Percentiles rank a stretch among this genome's conserved stretches.
Evolutionary conservation across 1,284 basidiomycete species (phyloP).

Genomic region (Fereydounia khargensis): DNA sequence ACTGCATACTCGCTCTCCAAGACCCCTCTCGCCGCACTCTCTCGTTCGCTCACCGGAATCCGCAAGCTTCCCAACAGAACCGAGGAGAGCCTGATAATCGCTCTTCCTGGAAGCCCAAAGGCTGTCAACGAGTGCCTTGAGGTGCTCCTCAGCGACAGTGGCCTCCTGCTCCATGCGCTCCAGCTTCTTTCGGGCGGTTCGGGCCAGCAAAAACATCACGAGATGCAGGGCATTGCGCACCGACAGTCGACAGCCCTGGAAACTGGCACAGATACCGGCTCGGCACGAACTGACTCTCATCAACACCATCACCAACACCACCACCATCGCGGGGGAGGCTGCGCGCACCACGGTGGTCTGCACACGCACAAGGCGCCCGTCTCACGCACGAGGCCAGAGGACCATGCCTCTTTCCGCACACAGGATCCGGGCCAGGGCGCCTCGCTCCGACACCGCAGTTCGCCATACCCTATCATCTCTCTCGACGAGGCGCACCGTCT

Average conservation of each 20-base stretch:
- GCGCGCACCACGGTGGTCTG: constrained; percentile 27
- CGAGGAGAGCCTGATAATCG: constrained; percentile 68
- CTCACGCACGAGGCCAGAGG: constrained; percentile 18
- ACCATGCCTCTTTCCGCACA: constrained; percentile 60
- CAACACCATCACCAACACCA: constrained; percentile 60
- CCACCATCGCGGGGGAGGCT: constrained; percentile 40
- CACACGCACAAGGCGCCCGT: constrained; percentile 21
- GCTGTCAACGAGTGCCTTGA: constrained; percentile 76
- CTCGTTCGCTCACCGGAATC: constrained; percentile 76
- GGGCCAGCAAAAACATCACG: constrained; percentile 66
- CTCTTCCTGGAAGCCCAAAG: constrained; percentile 78
- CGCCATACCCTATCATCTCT: constrained; percentile 72
- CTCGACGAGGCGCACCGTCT: constrained; percentile 67
- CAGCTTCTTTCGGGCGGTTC: constrained; percentile 71
- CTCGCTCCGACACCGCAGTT: constrained; percentile 58
- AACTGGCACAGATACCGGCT: constrained; percentile 14
- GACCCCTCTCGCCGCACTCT: constrained; percentile 76
- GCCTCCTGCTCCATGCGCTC: constrained; percentile 69
- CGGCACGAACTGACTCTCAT: constrained; percentile 9
- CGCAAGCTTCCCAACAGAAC: neutral
- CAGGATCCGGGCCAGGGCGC: constrained; percentile 65
- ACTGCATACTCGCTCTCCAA: constrained; percentile 69
- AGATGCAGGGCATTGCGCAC: constrained; percentile 14
- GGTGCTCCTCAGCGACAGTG: constrained; percentile 63
- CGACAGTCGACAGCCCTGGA: neutral